A percentile compares a stretch with the other conserved stretches of the same genome.
phyloP scores from a whole-genome alignment of 805 yeast genomes.

The Starmerella bombi region DNA sequence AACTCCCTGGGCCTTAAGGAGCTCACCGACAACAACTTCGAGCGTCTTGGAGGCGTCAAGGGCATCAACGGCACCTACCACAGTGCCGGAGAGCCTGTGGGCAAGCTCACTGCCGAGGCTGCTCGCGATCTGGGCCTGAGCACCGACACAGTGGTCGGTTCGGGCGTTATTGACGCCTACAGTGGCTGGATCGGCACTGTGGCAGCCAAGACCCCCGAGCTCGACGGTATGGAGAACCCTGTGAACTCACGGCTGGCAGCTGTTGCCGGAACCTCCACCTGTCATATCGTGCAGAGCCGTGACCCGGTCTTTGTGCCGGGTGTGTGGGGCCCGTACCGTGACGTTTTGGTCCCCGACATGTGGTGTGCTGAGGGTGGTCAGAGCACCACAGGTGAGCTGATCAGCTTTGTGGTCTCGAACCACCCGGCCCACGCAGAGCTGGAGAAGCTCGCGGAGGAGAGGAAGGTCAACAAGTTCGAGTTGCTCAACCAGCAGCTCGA shows the following conservation, averaged over 20 bases:
- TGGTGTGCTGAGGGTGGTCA: conserved; percentile 99
- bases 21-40: conserved; percentile 60
- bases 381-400: conserved; percentile 86
- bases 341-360: conserved; percentile 73
- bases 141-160: conserved; percentile 69
- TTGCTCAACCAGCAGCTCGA: conserved; percentile 66
- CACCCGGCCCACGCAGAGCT: conserved; percentile 81
- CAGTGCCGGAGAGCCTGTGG: conserved; percentile 84
- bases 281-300: conserved; percentile 78
- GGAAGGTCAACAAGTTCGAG: conserved; percentile 62
- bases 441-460: conserved; percentile 47
- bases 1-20: conserved; percentile 58
- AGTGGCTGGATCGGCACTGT: conserved; percentile 99
- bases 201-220: conserved; percentile 59
- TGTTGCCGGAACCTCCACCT: conserved; percentile 96
- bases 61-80: conserved; percentile 57
- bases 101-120: conserved; percentile 48
- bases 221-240: conserved; percentile 20
- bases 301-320: conserved; percentile 86
- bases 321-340: conserved; percentile 97
- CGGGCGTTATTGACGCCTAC: conserved; percentile 95
- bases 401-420: conserved; percentile 73
- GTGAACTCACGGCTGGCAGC: conserved; percentile 86
- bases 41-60: conserved; percentile 72
- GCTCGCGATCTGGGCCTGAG: conserved; percentile 79